Evolutionary conservation across 768 basidiomycete genomes (phyloP).

Genomic region (Pholiota molesta): DNA sequence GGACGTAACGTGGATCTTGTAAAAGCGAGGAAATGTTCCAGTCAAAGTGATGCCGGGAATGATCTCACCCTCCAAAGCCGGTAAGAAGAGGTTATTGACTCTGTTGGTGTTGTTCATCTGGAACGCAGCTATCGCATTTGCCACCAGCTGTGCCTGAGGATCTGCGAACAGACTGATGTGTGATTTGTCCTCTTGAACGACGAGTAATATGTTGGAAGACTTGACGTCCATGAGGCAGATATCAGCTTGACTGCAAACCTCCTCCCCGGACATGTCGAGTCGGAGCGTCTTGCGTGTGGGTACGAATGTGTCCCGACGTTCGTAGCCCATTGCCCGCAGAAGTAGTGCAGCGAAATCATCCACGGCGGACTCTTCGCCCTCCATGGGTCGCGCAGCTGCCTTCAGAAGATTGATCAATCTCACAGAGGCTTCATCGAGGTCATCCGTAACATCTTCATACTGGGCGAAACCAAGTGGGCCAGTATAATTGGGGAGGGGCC

Average conservation of each 20-base stretch:
- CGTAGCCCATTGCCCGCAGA: constrained; percentile 27
- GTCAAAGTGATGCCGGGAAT: constrained; percentile 30
- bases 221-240: constrained; percentile 32
- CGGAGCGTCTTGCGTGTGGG: constrained; percentile 27
- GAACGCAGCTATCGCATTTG: constrained; percentile 25
- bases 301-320: constrained; percentile 7
- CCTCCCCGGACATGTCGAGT: constrained; percentile 32
- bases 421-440: constrained; percentile 15
- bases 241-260: constrained; percentile 26
- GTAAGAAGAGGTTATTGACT: constrained; percentile 11
- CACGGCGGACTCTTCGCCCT: constrained; percentile 36
- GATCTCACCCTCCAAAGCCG: constrained; percentile 20
- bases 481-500: constrained; percentile 22
- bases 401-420: constrained; percentile 20
- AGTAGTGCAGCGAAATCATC: constrained; percentile 35
- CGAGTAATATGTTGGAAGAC: constrained; percentile 14
- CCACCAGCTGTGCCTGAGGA: constrained; percentile 21
- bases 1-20: constrained; percentile 24
- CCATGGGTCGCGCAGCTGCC: neutral
- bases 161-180: neutral
- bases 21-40: constrained; percentile 26
- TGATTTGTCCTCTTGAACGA: constrained; percentile 23
- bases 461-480: constrained; percentile 13
- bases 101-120: constrained; percentile 27
- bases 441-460: neutral